Base-by-base conservation (phyloP, 805 yeast genomes). In the Ogataea paradorogensis region DNA sequence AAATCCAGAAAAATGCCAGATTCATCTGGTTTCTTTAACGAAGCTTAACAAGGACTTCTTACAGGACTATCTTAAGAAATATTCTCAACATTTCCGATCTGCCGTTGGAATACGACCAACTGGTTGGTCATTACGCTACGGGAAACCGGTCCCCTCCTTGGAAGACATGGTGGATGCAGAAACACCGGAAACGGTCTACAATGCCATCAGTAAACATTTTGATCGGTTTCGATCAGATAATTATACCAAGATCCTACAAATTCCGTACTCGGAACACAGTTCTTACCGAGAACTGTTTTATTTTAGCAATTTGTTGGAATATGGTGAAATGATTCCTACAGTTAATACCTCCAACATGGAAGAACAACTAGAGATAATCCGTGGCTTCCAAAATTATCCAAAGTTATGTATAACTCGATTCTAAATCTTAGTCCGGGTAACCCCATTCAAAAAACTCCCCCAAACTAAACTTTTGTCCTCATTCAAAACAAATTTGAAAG, bases 231-330 rank as follows among this genome's bases (percentile, higher is more conserved):
- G 49, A 21, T 42, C 40, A n/a, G 47, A 45, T 43, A 51, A 31
- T 40, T 42, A 27, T 18, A 50, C 30, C 18, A 50, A 52, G 22
- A 48, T 52, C 15, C 38, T 59, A 7, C 50, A 46, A 24, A 48
- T 59, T 1, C 98, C 99, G 0, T 93, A 93, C 55, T 83, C 95
- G 54, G 99, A 93, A 56, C 99, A 93, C 63, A 87, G 96, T 9
- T 86, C 95, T 42, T 91, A 80, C 53, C 66, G 84, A 27, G 99
- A 93, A 53, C 67, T 93, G 27, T 70, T 82, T 9, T 70, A 73
- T 39, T 86, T 91, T 55, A 74, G 82, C 15, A 64, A 73, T 2
- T 62, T 71, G 15, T 50, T 87, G 28, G 59, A 71, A 7, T 73
- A 78, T 47, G 62, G 62, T 0, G 53, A 69, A 28, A 73, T 87